Conservation (phyloP, 495 filamentous ascomycete genomes). For the Penicillium silybi region DNA sequence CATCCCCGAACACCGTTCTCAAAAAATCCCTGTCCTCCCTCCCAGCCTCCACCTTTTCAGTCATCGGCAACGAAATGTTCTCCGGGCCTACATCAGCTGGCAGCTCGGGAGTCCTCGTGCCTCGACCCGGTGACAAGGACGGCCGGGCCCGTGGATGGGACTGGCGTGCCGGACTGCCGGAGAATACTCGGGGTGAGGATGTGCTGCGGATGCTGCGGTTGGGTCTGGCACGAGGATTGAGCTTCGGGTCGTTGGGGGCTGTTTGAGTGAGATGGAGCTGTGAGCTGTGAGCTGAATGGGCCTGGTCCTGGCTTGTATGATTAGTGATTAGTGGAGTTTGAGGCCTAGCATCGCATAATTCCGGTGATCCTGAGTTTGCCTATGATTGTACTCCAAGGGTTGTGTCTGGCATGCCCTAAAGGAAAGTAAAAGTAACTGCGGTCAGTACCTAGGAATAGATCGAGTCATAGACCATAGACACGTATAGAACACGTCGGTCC, state of each 20-base stretch:
- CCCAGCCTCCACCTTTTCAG: conserved; percentile 54
- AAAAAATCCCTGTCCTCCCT: conserved; percentile 62
- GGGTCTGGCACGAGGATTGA: conserved; percentile 64
- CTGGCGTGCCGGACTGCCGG: conserved; percentile 65
- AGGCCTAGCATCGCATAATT: not conserved
- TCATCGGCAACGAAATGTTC: conserved; percentile 71
- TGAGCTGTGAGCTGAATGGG: no score
- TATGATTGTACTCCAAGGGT: no score
- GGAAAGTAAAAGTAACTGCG: no score
- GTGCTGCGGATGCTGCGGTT: conserved; percentile 67
- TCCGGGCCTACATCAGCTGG: conserved; percentile 46
- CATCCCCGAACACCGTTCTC: conserved; percentile 57
- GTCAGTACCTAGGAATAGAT: no score
- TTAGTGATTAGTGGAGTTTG: conserved; percentile 10
- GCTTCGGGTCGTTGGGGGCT: conserved; percentile 30
- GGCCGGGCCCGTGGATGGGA: conserved; percentile 67
- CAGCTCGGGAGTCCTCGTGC: conserved; percentile 53
- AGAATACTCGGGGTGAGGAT: conserved; percentile 57
- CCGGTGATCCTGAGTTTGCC: no score
- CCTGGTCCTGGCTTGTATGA: conserved; percentile 8
- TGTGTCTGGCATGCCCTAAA: no score
- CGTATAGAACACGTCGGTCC: not conserved
- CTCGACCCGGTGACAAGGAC: conserved; percentile 35
- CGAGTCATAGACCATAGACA: not conserved
- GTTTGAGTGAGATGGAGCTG: conserved; percentile 19